These are phyloP conservation scores for Geotrichum citri-aurantii DNA, from an alignment of 1,139 yeast genomes.

Conservation along the genomic window DNA sequence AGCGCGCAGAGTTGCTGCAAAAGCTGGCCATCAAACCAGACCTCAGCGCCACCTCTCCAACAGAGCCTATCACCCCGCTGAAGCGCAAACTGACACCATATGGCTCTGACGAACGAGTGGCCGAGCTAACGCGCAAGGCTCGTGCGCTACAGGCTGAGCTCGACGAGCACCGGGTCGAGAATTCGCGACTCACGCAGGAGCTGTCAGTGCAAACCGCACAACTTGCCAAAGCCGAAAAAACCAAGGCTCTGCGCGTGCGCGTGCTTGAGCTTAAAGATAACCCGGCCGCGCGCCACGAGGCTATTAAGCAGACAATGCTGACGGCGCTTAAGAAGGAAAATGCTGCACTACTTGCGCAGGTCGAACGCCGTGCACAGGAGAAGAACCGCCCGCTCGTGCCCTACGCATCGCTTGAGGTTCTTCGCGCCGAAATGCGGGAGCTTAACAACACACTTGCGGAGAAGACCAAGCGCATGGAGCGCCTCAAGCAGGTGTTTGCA, in stretches of 20 bases:
- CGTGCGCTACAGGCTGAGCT: slow-evolving; percentile 31
- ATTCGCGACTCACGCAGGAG: slow-evolving; percentile 25
- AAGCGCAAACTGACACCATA: slow-evolving; percentile 17
- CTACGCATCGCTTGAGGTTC: slow-evolving; percentile 57
- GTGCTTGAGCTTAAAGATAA: slow-evolving; percentile 61
- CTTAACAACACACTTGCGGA: slow-evolving; percentile 48
- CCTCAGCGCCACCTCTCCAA: slow-evolving; percentile 2
- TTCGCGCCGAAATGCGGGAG: slow-evolving; percentile 49
- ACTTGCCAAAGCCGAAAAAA: slow-evolving; percentile 33
- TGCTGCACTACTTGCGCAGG: slow-evolving; percentile 42
- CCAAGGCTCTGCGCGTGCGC: slow-evolving; percentile 37
- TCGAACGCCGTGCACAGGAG: slow-evolving; percentile 19
- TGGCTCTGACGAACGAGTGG: slow-evolving; percentile 36
- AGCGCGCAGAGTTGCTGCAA: slow-evolving; percentile 44
- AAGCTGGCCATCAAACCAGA: slow-evolving; percentile 36
- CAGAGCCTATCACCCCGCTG: slow-evolving; percentile 7
- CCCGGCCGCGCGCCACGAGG: slow-evolving; percentile 62
- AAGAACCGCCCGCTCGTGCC: slow-evolving; percentile 44
- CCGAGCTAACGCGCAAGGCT: slow-evolving; percentile 32
- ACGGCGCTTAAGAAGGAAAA: slow-evolving; percentile 56
- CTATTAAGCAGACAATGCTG: slow-evolving; percentile 51
- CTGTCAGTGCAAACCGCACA: slow-evolving; percentile 35
- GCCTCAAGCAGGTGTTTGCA: slow-evolving; percentile 62
- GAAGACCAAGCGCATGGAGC: slow-evolving; percentile 49
- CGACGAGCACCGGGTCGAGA: slow-evolving; percentile 24